Percentiles rank a stretch among this genome's conserved stretches.
Evolutionary conservation across 768 basidiomycete species (phyloP).

Genomic region (Gloeostereum incarnatum): DNA sequence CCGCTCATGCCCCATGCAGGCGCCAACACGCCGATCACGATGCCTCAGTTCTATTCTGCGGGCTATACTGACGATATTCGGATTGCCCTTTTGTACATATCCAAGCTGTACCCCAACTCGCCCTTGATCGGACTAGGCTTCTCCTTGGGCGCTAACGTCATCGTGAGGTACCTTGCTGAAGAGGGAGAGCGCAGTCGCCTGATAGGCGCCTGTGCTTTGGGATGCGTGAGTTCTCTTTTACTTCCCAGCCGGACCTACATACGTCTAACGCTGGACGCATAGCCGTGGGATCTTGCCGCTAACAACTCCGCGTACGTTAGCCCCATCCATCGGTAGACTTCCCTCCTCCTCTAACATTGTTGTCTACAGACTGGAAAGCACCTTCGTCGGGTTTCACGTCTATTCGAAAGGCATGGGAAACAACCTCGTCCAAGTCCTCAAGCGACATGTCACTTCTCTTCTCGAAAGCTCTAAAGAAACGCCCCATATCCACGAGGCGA

Average conservation of each 20-base stretch:
- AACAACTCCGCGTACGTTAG: constrained; percentile 37
- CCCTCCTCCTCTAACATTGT: neutral
- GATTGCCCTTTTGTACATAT: constrained; percentile 68
- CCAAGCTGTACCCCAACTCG: constrained; percentile 63
- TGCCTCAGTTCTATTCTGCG: constrained; percentile 77
- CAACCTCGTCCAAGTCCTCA: constrained; percentile 56
- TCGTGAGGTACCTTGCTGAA: constrained; percentile 84
- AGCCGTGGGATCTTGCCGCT: constrained; percentile 46
- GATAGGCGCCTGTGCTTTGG: constrained; percentile 57
- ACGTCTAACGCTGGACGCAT: constrained; percentile 2
- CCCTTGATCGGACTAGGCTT: constrained; percentile 87
- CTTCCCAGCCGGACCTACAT: neutral
- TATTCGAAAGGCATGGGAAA: constrained; percentile 76
- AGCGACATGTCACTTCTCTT: constrained; percentile 27
- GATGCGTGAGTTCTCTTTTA: constrained; percentile 47
- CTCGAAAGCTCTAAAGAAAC: neutral
- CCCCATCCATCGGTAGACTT: constrained; percentile 10
- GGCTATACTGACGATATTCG: constrained; percentile 88
- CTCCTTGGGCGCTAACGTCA: constrained; percentile 87
- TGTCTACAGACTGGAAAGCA: constrained; percentile 37
- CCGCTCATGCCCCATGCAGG: constrained; percentile 33
- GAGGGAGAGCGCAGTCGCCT: constrained; percentile 60
- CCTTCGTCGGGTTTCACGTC: constrained; percentile 48
- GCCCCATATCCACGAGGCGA: constrained; percentile 17
- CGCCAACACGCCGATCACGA: constrained; percentile 79